Percentiles rank a stretch among this genome's conserved stretches.
These are phyloP conservation scores for Puccinia triticina DNA, from an alignment of 1,284 basidiomycete genomes.

Conservation along the genomic window DNA sequence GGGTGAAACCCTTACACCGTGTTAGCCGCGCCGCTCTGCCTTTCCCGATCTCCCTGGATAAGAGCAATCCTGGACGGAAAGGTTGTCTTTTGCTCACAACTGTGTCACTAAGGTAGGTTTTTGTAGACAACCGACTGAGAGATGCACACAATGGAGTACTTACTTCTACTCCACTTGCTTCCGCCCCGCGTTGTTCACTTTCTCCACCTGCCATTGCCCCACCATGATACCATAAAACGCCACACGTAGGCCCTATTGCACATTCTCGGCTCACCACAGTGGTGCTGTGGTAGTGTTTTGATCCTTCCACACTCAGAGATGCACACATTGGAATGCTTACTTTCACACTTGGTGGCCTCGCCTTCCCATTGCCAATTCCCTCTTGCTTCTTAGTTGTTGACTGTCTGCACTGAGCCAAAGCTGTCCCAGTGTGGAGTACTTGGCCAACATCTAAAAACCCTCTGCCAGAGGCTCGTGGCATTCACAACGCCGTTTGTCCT, in stretches of 20 bases:
- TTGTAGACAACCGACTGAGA: not conserved
- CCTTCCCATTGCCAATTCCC: not conserved
- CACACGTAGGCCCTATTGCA: too few species aligned
- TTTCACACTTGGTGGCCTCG: not conserved
- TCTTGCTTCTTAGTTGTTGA: not conserved
- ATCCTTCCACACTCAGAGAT: too few species aligned
- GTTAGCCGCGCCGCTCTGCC: too few species aligned
- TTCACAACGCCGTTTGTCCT: not conserved
- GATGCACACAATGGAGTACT: not conserved
- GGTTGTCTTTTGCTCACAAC: not conserved
- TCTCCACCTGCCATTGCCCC: too few species aligned
- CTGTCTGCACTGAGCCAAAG: not conserved
- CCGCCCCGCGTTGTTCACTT: not conserved
- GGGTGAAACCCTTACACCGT: too few species aligned
- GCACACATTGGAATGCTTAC: not conserved
- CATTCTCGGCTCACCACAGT: not conserved
- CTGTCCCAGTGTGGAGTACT: not conserved
- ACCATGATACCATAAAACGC: too few species aligned
- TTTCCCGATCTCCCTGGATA: too few species aligned
- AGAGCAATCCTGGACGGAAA: not conserved
- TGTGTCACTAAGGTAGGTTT: slow-evolving; percentile 20
- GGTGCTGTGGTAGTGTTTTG: not conserved
- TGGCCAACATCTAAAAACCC: not conserved
- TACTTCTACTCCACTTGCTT: not conserved
- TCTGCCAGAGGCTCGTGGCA: not conserved